Percentiles rank a stretch among this genome's conserved stretches.
Conservation (phyloP, 1,284 basidiomycete species). For the Heterobasidion occidentale region DNA sequence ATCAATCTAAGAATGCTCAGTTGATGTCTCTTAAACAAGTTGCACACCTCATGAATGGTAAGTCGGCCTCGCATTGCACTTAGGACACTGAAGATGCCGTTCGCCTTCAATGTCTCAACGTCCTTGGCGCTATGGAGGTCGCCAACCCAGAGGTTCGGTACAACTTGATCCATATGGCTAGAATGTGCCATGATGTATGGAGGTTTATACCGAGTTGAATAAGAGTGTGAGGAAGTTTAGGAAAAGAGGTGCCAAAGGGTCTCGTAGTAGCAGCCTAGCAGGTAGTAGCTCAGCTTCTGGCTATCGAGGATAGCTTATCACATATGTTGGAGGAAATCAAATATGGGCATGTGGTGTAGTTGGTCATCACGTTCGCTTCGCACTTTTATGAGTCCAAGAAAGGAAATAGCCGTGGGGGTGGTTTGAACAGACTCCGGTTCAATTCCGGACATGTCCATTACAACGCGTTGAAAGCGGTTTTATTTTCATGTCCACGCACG, state of each 20-base stretch:
- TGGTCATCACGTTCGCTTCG: constrained; percentile 2
- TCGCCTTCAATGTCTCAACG: constrained; percentile 42
- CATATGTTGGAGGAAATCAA: no score
- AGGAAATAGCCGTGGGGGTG: no score
- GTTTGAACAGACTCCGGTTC: background rate
- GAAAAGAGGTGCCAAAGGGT: background rate
- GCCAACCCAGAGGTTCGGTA: constrained; percentile 61
- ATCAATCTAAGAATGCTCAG: background rate
- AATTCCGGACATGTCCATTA: constrained; percentile 1
- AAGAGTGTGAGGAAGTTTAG: background rate
- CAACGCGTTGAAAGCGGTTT: background rate
- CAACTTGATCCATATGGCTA: constrained; percentile 47
- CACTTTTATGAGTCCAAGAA: background rate
- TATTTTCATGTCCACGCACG: background rate
- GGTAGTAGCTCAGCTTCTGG: no score
- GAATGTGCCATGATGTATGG: background rate
- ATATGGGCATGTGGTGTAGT: constrained; percentile 1
- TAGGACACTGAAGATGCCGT: constrained; percentile 62
- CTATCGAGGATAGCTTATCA: no score
- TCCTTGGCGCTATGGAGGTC: constrained; percentile 49
- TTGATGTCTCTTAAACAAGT: background rate
- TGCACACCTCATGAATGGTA: constrained; percentile 52
- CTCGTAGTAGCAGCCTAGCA: no score
- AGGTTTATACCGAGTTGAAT: no score
- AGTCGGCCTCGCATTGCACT: constrained; percentile 66